Percentiles rank a stretch among this genome's conserved stretches.
Conservation (phyloP, 2,329 filamentous ascomycete species). For the Monosporascus sp. region DNA sequence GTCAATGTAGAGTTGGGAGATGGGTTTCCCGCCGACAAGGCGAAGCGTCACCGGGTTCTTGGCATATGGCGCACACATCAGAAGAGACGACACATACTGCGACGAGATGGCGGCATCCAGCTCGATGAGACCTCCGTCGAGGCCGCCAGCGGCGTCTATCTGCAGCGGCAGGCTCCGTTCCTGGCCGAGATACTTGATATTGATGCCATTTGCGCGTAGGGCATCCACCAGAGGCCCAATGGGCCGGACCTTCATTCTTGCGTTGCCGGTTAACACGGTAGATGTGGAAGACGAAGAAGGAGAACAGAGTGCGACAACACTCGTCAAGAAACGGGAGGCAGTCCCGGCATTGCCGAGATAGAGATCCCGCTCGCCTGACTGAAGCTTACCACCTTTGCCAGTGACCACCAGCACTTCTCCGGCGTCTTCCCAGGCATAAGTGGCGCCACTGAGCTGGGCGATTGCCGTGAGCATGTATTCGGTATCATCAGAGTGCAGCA, state of each 20-base stretch:
- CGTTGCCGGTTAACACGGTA: slow-evolving; percentile 86
- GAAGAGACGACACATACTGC: slow-evolving; percentile 95
- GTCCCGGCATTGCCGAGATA: slow-evolving; percentile 97
- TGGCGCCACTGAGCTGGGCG: slow-evolving; percentile 73
- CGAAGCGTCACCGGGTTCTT: slow-evolving; percentile 87
- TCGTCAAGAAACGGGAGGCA: slow-evolving; percentile 90
- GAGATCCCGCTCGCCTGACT: slow-evolving; percentile 68
- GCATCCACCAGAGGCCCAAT: slow-evolving; percentile 92
- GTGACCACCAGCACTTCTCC: slow-evolving; percentile 86
- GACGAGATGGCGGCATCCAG: slow-evolving; percentile 93
- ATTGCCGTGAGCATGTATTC: slow-evolving; percentile 97
- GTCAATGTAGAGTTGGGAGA: slow-evolving; percentile 95
- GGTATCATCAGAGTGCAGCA: slow-evolving; percentile 94
- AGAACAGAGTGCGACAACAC: slow-evolving; percentile 77
- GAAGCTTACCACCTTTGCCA: slow-evolving; percentile 81
- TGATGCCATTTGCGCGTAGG: slow-evolving; percentile 78
- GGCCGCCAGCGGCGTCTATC: slow-evolving; percentile 75
- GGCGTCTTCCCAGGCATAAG: slow-evolving; percentile 89
- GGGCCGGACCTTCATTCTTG: slow-evolving; percentile 91
- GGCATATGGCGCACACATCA: slow-evolving; percentile 96
- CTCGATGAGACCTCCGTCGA: slow-evolving; percentile 82
- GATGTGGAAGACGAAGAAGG: slow-evolving; percentile 57
- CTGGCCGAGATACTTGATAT: slow-evolving; percentile 78
- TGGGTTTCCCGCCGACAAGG: slow-evolving; percentile 92
- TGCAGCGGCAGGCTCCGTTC: slow-evolving; percentile 78